These are phyloP conservation scores for Kluyveromyces wickerhamii DNA, from an alignment of 805 yeast species.

Conservation along the genomic window DNA sequence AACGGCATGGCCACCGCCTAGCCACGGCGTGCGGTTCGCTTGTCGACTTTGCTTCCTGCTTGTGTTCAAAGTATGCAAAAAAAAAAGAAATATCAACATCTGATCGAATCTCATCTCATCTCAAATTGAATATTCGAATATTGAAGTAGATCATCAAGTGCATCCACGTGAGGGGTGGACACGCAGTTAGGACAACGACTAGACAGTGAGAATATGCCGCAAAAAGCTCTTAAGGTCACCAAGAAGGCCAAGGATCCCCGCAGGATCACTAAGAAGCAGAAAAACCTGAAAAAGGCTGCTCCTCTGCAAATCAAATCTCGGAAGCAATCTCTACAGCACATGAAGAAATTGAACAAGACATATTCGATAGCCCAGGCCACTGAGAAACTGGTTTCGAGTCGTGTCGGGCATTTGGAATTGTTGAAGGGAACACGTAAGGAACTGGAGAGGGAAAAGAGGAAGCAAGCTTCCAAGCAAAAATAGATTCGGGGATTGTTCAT, in stretches of 20 bases:
- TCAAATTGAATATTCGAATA: not conserved
- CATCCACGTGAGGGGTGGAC: no score
- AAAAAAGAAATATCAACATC: no score
- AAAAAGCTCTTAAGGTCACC: slow-evolving; percentile 56
- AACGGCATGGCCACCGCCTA: no score
- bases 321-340: slow-evolving; percentile 43
- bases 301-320: slow-evolving; percentile 66
- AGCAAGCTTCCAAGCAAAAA: slow-evolving; percentile 5
- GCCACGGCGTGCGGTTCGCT: no score
- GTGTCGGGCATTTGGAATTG: slow-evolving; percentile 91
- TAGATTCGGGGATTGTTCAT: no score
- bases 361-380: slow-evolving; percentile 49
- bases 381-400: slow-evolving; percentile 76
- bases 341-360: slow-evolving; percentile 49
- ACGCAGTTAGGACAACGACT: no score
- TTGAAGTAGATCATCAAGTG: no score
- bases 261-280: slow-evolving; percentile 51
- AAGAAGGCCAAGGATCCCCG: slow-evolving; percentile 33
- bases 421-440: slow-evolving; percentile 86
- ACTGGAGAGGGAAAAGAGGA: slow-evolving; percentile 48
- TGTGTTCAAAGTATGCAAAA: no score
- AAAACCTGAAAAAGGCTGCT: slow-evolving; percentile 60
- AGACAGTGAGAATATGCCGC: slow-evolving; percentile 46
- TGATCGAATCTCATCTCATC: slow-evolving; percentile 8
- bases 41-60: no score